phyloP scores from a whole-genome alignment of 164 flowering plant species.

The Magnolia sinica region DNA sequence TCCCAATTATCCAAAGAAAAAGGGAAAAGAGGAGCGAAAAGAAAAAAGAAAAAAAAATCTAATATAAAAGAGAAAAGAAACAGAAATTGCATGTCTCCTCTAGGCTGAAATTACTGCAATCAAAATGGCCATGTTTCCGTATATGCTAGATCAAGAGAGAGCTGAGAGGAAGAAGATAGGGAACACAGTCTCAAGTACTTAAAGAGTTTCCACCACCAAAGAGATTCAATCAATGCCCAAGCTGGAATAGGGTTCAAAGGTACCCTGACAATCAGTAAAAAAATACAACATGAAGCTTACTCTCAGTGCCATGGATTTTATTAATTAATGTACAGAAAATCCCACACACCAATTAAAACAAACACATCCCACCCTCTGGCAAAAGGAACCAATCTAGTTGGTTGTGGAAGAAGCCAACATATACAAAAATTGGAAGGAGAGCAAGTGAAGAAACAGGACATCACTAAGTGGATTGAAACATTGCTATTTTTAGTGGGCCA shows the following conservation, averaged over 20 bases:
- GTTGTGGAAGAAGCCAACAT: constrained; percentile 6
- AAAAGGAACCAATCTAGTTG: background rate
- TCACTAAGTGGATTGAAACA: background rate
- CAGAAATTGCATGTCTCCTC: constrained; percentile 12
- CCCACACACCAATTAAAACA: background rate
- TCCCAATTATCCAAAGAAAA: constrained; percentile 15
- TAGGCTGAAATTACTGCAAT: constrained; percentile 11
- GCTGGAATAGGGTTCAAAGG: constrained; percentile 69
- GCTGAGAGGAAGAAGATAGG: constrained; percentile 13
- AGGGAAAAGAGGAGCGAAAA: background rate
- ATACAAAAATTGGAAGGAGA: background rate
- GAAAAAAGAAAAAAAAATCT: background rate
- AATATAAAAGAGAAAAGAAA: background rate
- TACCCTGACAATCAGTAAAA: constrained; percentile 57
- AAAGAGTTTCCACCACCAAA: constrained; percentile 18
- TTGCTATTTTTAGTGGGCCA: background rate
- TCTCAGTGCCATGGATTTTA: constrained; percentile 12
- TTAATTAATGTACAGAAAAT: background rate
- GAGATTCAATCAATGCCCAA: constrained; percentile 77
- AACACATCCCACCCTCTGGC: background rate
- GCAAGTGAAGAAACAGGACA: background rate
- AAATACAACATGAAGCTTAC: constrained; percentile 22
- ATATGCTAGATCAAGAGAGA: constrained; percentile 1
- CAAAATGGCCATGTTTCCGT: background rate
- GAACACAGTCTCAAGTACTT: constrained; percentile 2